Percentiles rank a stretch among this genome's conserved stretches.
Conservation (phyloP, 768 basidiomycete genomes). For the Roridomyces roridus region DNA sequence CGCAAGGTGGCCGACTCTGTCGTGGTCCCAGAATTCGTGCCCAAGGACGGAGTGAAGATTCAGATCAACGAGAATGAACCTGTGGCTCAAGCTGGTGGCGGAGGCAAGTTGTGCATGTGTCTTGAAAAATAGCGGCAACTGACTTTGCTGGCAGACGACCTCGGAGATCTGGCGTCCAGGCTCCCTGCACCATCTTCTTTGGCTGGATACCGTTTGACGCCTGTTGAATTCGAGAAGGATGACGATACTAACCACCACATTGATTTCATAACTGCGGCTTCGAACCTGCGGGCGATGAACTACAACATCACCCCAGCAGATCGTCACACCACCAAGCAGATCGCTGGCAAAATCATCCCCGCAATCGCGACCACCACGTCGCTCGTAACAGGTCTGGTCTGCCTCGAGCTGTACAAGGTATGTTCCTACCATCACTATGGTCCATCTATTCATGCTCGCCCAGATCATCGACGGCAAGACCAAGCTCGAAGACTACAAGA, state of each 20-base stretch:
- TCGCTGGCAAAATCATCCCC: constrained; percentile 99
- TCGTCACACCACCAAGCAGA: constrained; percentile 93
- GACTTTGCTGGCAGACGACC: constrained; percentile 44
- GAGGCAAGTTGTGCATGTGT: constrained; percentile 37
- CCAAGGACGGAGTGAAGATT: constrained; percentile 89
- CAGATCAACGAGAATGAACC: constrained; percentile 95
- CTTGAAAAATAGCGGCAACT: constrained; percentile 15
- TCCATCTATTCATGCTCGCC: not conserved
- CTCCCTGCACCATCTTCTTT: constrained; percentile 90
- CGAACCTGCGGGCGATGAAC: constrained; percentile 94
- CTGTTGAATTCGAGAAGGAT: constrained; percentile 99
- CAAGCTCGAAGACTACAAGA: constrained; percentile 95
- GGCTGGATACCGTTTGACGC: constrained; percentile 93
- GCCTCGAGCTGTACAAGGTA: constrained; percentile 97
- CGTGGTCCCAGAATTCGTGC: constrained; percentile 91
- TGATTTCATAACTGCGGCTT: constrained; percentile 98
- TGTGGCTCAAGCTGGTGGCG: constrained; percentile 60
- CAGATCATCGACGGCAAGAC: constrained; percentile 96
- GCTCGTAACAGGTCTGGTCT: constrained; percentile 93
- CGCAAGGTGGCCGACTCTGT: constrained; percentile 84
- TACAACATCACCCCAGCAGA: constrained; percentile 89
- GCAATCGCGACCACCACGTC: constrained; percentile 99
- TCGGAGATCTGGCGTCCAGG: constrained; percentile 62
- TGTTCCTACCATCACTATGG: constrained; percentile 10
- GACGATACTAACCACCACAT: constrained; percentile 98